A percentile compares a stretch with the other conserved stretches of the same genome.
These are phyloP conservation scores for Neonothopanus nambi DNA, from an alignment of 1,284 basidiomycete species.

Conservation along the genomic window DNA sequence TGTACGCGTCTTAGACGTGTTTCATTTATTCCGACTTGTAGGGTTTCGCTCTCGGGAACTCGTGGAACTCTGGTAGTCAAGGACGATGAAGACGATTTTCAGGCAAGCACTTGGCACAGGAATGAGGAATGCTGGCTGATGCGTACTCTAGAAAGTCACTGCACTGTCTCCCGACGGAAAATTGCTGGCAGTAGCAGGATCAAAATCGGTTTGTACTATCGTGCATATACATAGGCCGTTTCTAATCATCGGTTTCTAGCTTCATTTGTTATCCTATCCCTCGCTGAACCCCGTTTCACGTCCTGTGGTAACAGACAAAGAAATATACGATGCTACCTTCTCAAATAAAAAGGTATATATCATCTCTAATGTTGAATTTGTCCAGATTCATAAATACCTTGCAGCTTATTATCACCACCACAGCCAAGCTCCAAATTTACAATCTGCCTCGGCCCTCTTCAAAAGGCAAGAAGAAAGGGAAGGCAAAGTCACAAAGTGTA, in stretches of 20 bases:
- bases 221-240: background rate
- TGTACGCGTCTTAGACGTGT: background rate
- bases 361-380: background rate
- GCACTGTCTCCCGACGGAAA: conserved; percentile 66
- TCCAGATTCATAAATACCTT: background rate
- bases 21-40: conserved; percentile 28
- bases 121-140: background rate
- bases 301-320: conserved; percentile 57
- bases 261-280: conserved; percentile 71
- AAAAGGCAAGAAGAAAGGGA: conserved; percentile 40
- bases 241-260: conserved; percentile 37
- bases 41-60: conserved; percentile 54
- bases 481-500: conserved; percentile 42
- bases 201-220: conserved; percentile 54
- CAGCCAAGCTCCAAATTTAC: conserved; percentile 63
- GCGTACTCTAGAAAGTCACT: conserved; percentile 69
- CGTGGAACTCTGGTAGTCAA: conserved; percentile 60
- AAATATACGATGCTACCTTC: conserved; percentile 78
- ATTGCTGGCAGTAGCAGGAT: conserved; percentile 63
- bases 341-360: conserved; percentile 47
- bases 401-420: conserved; percentile 70
- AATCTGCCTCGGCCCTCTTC: conserved; percentile 25
- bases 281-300: conserved; percentile 52
- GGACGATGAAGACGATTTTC: conserved; percentile 71
- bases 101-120: conserved; percentile 45